These are phyloP conservation scores for Suillus weaverae DNA, from an alignment of 768 basidiomycete species.

Conservation along the genomic window DNA sequence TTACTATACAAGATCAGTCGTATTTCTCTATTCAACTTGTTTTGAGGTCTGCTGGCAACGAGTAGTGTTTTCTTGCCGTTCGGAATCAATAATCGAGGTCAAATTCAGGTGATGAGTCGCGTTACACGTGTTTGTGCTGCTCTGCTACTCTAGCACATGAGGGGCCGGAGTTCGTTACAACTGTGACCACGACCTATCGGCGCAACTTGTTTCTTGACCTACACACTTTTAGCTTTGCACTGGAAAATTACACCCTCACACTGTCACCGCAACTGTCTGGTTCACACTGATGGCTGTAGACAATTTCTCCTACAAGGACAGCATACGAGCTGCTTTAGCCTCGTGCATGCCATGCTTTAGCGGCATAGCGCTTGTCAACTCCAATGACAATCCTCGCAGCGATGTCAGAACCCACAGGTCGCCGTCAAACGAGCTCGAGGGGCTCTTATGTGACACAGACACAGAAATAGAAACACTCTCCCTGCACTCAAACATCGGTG, in stretches of 20 bases:
- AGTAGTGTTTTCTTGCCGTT: not conserved
- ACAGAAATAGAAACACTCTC: slow-evolving; percentile 64
- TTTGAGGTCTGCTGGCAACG: not conserved
- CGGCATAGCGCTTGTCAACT: slow-evolving; percentile 25
- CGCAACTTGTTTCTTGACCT: not conserved
- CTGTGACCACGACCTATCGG: not conserved
- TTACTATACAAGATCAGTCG: not conserved
- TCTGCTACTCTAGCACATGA: not conserved
- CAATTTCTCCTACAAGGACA: slow-evolving; percentile 63
- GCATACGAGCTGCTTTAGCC: slow-evolving; percentile 53
- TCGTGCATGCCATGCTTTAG: slow-evolving; percentile 62
- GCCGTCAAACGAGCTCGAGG: slow-evolving; percentile 44
- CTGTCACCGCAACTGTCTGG: not conserved
- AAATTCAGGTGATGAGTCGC: not conserved
- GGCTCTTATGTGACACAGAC: slow-evolving; percentile 51
- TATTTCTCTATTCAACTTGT: not conserved
- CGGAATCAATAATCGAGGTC: not conserved
- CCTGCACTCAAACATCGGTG: slow-evolving; percentile 61
- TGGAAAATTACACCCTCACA: not conserved
- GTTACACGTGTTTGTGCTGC: not conserved
- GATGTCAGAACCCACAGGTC: slow-evolving; percentile 31
- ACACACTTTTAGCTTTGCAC: not conserved
- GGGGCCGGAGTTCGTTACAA: not conserved
- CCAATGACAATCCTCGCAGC: slow-evolving; percentile 14
- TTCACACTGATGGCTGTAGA: slow-evolving; percentile 33